Evolutionary conservation across 495 filamentous ascomycete genomes (phyloP).

Genomic region (Penicillium verhagenii): DNA sequence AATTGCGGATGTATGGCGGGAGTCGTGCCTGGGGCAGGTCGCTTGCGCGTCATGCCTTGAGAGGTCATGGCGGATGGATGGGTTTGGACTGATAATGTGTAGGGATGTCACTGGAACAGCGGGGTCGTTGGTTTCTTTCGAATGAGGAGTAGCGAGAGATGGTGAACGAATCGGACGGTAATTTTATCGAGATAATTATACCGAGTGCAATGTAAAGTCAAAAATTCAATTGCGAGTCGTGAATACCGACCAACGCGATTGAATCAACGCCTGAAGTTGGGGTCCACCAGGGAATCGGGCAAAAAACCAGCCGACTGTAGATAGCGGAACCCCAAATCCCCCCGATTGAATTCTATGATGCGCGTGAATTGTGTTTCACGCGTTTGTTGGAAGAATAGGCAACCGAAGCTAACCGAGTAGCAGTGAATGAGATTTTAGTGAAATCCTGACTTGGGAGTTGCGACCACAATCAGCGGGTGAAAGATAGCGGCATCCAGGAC

Average conservation of each 20-base stretch:
- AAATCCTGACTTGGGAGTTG: not conserved
- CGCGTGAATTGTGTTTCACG: not conserved
- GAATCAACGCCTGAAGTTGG: conserved; percentile 18
- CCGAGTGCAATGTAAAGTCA: not conserved
- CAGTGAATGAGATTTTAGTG: not conserved
- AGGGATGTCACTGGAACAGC: conserved; percentile 10
- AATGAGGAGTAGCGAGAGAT: not conserved
- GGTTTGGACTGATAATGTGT: conserved; percentile 5
- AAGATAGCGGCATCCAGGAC: conserved; percentile 12
- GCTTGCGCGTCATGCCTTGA: conserved; percentile 58
- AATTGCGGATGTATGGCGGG: conserved; percentile 54
- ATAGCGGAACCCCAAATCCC: not conserved
- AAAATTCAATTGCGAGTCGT: conserved; percentile 6
- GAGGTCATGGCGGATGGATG: conserved; percentile 34
- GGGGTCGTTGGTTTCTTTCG: not conserved
- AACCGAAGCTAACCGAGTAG: not conserved
- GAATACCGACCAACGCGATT: conserved; percentile 7
- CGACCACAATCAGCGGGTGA: conserved; percentile 2
- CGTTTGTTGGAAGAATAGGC: not conserved
- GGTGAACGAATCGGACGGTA: not conserved
- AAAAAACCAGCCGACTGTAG: conserved; percentile 14
- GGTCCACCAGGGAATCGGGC: conserved; percentile 11
- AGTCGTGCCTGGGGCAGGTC: conserved; percentile 68
- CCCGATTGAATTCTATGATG: not conserved
- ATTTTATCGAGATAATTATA: not conserved